Conservation (phyloP, 2,329 filamentous ascomycete species). For the Sordariomycetes sp. region DNA sequence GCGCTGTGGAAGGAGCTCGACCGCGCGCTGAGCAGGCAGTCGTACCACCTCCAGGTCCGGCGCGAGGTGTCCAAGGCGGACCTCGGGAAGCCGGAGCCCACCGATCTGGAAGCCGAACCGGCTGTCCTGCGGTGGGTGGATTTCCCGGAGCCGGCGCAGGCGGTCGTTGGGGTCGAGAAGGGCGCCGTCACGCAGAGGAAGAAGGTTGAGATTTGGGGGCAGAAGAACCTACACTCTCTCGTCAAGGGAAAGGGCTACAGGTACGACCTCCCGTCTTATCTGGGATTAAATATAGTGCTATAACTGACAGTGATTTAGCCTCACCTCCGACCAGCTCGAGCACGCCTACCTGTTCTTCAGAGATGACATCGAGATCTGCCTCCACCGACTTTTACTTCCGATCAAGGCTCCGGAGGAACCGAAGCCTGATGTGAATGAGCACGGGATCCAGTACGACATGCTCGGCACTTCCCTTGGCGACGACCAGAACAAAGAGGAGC, state of each 20-base stretch:
- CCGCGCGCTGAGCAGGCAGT: slow-evolving; percentile 42
- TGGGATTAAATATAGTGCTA: not conserved
- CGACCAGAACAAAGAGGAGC: slow-evolving; percentile 16
- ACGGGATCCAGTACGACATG: too few relatives aligned
- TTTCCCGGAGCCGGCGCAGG: slow-evolving; percentile 46
- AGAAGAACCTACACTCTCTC: slow-evolving; percentile 33
- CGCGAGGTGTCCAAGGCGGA: slow-evolving; percentile 40
- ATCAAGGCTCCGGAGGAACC: too few relatives aligned
- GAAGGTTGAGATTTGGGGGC: slow-evolving; percentile 44
- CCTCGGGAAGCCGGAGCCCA: slow-evolving; percentile 25
- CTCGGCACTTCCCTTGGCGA: too few relatives aligned
- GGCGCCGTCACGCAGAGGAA: slow-evolving; percentile 39
- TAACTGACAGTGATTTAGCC: slow-evolving; percentile 20
- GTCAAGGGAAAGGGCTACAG: slow-evolving; percentile 41
- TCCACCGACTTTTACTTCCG: slow-evolving; percentile 34
- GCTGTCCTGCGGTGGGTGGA: slow-evolving; percentile 49
- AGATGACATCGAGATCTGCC: slow-evolving; percentile 42
- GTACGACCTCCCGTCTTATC: slow-evolving; percentile 22
- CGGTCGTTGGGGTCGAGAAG: slow-evolving; percentile 14
- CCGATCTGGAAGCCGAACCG: slow-evolving; percentile 28
- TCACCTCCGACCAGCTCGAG: slow-evolving; percentile 41
- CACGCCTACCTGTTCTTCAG: slow-evolving; percentile 42
- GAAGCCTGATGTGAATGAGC: too few relatives aligned
- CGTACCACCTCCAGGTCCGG: slow-evolving; percentile 43
- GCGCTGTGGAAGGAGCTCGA: slow-evolving; percentile 42